These are phyloP conservation scores for Penicillium macrosclerotiorum DNA, from an alignment of 495 filamentous ascomycete species.

Conservation along the genomic window DNA sequence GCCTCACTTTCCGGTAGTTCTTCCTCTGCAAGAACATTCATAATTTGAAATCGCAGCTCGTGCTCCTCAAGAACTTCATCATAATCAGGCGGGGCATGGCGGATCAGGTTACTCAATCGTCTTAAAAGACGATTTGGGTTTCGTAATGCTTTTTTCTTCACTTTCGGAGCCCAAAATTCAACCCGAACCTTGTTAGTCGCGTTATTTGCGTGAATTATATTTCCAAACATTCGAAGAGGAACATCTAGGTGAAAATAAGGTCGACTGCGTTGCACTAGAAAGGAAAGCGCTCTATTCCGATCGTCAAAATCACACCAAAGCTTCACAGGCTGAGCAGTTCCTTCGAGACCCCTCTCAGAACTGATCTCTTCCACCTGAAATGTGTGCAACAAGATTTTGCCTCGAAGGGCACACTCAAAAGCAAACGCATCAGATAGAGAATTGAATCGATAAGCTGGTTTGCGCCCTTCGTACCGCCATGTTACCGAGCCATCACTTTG, in stretches of 20 bases:
- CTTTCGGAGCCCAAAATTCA: neutral
- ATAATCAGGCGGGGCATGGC: neutral
- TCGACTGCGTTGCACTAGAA: neutral
- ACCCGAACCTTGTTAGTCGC: neutral
- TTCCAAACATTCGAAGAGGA: neutral
- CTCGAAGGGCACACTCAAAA: constrained; percentile 2
- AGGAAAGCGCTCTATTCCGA: neutral
- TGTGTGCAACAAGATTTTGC: neutral
- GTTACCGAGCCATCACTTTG: neutral
- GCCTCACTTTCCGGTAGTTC: neutral
- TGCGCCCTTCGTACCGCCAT: constrained; percentile 1
- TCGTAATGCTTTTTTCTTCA: neutral
- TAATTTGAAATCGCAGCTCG: neutral
- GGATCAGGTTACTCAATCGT: neutral
- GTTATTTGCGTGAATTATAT: neutral
- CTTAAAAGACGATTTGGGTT: neutral
- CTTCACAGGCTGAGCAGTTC: constrained; percentile 4
- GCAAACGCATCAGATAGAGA: neutral
- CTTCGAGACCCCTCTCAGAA: neutral
- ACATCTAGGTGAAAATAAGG: constrained; percentile 4
- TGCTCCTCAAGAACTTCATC: neutral
- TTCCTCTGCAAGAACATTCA: neutral
- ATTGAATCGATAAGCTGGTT: neutral
- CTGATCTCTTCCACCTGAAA: neutral
- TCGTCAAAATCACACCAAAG: constrained; percentile 8